These are phyloP conservation scores for Vicia villosa DNA, from an alignment of 306 rosid genomes.

Conservation along the genomic window DNA sequence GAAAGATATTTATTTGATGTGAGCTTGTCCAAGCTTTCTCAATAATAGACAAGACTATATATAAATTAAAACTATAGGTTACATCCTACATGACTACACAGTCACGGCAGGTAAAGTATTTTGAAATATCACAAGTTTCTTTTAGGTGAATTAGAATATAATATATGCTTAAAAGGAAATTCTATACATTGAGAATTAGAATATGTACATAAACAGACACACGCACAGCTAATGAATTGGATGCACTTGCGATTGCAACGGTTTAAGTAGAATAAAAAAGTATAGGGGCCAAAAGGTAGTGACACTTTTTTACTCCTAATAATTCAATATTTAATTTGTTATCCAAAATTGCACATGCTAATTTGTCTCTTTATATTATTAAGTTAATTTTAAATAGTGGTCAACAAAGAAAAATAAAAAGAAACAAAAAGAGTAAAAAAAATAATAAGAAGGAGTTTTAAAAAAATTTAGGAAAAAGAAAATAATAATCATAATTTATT, in stretches of 20 bases:
- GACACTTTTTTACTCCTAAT: background rate
- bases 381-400: too few relatives aligned
- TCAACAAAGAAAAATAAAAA: too few relatives aligned
- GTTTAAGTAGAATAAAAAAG: slow-evolving; percentile 13
- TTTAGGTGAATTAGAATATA: background rate
- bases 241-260: slow-evolving; percentile 26
- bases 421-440: too few relatives aligned
- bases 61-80: background rate
- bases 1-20: background rate
- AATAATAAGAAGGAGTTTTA: too few relatives aligned
- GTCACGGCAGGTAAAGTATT: background rate
- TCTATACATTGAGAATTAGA: slow-evolving; percentile 35
- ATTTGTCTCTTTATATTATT: background rate
- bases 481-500: too few relatives aligned
- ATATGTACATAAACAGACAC: slow-evolving; percentile 31
- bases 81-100: background rate
- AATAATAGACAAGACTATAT: background rate
- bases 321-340: background rate
- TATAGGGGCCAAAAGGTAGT: background rate
- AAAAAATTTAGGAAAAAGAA: too few relatives aligned
- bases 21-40: background rate
- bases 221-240: slow-evolving; percentile 32
- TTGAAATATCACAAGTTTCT: slow-evolving; percentile 27
- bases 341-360: background rate
- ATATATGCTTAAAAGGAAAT: slow-evolving; percentile 4